Evolutionary conservation across 2,329 filamentous ascomycete species (phyloP).

Genomic region (Chalaropsis thielavioides): DNA sequence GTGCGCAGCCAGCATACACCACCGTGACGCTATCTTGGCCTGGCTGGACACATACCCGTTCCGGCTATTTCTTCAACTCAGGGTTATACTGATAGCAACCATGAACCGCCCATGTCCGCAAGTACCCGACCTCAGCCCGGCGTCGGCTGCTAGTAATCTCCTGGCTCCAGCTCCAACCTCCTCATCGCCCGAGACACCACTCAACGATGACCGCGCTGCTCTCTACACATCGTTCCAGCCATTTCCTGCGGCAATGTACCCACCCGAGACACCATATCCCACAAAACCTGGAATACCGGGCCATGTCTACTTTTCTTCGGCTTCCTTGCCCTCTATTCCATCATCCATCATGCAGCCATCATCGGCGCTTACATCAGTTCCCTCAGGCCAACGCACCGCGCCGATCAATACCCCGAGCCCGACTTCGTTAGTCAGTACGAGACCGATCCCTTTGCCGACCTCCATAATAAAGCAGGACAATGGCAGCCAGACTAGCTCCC

Average conservation of each 20-base stretch:
- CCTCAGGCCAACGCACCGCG: background rate
- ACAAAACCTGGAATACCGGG: background rate
- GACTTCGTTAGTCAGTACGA: background rate
- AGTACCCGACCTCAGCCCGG: slow-evolving; percentile 4
- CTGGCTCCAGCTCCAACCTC: background rate
- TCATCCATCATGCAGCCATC: background rate
- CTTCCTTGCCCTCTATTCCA: background rate
- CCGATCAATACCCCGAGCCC: background rate
- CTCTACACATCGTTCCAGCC: slow-evolving; percentile 6
- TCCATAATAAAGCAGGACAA: background rate
- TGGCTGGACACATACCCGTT: background rate
- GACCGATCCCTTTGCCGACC: background rate
- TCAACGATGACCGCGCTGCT: slow-evolving; percentile 6
- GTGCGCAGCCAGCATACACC: background rate
- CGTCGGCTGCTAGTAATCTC: background rate
- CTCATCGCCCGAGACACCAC: slow-evolving; percentile 10
- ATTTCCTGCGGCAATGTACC: background rate
- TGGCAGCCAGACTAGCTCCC: background rate
- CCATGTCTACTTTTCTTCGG: background rate
- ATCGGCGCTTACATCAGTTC: background rate
- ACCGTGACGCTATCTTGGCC: background rate
- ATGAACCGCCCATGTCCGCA: slow-evolving; percentile 14
- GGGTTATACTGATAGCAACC: background rate
- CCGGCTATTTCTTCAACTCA: background rate
- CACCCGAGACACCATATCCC: background rate